Evolutionary conservation across 2,329 filamentous ascomycete genomes (phyloP).

Genomic region (Aspergillus luchuensis): DNA sequence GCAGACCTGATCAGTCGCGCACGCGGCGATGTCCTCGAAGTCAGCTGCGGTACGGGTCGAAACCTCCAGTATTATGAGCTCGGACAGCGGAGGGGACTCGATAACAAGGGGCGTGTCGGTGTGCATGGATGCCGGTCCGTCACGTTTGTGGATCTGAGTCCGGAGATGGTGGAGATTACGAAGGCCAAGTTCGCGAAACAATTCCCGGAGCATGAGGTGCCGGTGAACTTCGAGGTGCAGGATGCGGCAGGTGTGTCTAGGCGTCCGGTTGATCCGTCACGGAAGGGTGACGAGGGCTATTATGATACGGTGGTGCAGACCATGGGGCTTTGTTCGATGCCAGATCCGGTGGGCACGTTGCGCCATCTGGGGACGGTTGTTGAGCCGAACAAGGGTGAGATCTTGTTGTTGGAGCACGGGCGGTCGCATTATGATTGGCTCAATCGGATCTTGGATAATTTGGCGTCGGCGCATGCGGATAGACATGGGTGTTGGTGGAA

Average conservation of each 20-base stretch:
- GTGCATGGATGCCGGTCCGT: conserved; percentile 43
- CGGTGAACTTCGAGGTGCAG: conserved; percentile 37
- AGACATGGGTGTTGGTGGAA: conserved; percentile 58
- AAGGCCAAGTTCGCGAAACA: conserved; percentile 45
- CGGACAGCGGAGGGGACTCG: conserved; percentile 35
- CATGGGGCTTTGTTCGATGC: conserved; percentile 54
- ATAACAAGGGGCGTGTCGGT: conserved; percentile 33
- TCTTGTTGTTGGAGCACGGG: conserved; percentile 54
- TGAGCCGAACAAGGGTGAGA: conserved; percentile 43
- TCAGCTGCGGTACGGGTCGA: conserved; percentile 53
- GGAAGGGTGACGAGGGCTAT: conserved; percentile 17
- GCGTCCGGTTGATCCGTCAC: conserved; percentile 11
- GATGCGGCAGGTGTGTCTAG: conserved; percentile 34
- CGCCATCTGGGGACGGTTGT: conserved; percentile 43
- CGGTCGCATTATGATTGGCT: conserved; percentile 50
- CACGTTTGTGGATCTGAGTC: conserved; percentile 52
- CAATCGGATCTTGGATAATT: conserved; percentile 50
- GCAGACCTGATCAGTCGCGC: conserved; percentile 45
- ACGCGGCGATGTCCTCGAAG: conserved; percentile 51
- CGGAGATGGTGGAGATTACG: conserved; percentile 51
- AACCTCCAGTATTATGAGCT: conserved; percentile 51
- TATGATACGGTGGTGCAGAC: conserved; percentile 54
- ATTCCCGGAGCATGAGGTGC: conserved; percentile 33
- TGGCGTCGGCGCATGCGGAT: conserved; percentile 51
- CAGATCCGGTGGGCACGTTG: conserved; percentile 46